A percentile compares a stretch with the other conserved stretches of the same genome.
These are phyloP conservation scores for Aspergillus asperescens DNA, from an alignment of 495 filamentous ascomycete genomes.

Conservation along the genomic window DNA sequence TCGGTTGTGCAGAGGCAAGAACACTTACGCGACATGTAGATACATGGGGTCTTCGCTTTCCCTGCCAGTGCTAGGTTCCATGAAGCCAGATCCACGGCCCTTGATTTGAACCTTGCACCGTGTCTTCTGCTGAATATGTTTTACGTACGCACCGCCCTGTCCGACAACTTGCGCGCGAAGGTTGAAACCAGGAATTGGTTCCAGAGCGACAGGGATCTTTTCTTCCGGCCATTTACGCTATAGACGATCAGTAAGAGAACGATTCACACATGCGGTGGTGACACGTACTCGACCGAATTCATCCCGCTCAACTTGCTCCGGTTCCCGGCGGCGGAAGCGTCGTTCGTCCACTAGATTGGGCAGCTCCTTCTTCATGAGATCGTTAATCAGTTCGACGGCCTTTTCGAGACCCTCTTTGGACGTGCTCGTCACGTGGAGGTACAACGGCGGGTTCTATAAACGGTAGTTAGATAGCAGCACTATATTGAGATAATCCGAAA, in stretches of 20 bases:
- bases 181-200: constrained; percentile 93
- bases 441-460: constrained; percentile 80
- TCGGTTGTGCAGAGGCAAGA: background rate
- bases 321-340: constrained; percentile 82
- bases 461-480: background rate
- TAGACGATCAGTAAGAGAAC: constrained; percentile 24
- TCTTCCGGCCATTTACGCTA: constrained; percentile 99
- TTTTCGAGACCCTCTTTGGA: constrained; percentile 86
- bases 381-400: constrained; percentile 78
- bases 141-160: constrained; percentile 87
- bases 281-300: constrained; percentile 80
- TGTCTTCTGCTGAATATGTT: constrained; percentile 94
- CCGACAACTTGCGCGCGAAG: constrained; percentile 92
- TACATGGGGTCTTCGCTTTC: constrained; percentile 97
- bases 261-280: background rate
- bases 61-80: constrained; percentile 71
- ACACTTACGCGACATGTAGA: constrained; percentile 77
- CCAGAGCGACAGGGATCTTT: constrained; percentile 82
- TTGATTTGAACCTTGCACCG: constrained; percentile 96
- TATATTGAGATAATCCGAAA: background rate
- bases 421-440: constrained; percentile 91
- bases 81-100: constrained; percentile 91
- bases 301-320: constrained; percentile 87
- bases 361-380: constrained; percentile 93
- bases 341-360: constrained; percentile 94